Evolutionary conservation across 768 basidiomycete species (phyloP).

Genomic region (Tricholoma flavovirens): DNA sequence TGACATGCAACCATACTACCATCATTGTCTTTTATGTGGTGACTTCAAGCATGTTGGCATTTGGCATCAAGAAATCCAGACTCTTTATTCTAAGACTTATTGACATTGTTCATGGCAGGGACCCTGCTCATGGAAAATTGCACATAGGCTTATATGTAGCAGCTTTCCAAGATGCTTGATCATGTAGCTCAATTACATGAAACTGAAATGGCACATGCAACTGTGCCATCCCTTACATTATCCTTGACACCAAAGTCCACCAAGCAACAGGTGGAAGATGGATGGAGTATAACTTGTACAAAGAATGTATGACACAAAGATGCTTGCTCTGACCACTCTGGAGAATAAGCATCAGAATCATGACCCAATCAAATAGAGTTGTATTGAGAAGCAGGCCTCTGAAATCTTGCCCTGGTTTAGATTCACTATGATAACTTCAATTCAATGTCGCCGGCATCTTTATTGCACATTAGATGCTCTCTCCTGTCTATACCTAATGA

Average conservation of each 20-base stretch:
- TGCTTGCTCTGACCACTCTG: not conserved
- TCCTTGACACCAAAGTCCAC: not conserved
- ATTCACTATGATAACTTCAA: conserved; percentile 5
- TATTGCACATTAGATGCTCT: not conserved
- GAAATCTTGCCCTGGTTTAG: not conserved
- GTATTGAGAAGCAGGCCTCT: not conserved
- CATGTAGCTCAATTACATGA: not conserved
- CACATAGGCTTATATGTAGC: conserved; percentile 8
- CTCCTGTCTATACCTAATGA: not conserved
- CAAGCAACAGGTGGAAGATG: not conserved
- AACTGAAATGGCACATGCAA: not conserved
- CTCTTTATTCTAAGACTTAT: conserved; percentile 11
- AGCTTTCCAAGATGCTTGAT: conserved; percentile 7
- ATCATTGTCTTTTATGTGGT: conserved; percentile 11
- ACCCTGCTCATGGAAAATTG: conserved; percentile 9
- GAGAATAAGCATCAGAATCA: not conserved
- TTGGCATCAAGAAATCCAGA: conserved; percentile 9
- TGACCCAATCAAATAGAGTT: not conserved
- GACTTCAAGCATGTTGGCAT: conserved; percentile 11
- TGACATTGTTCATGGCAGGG: not conserved
- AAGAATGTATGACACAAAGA: not conserved
- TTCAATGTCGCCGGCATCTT: not conserved
- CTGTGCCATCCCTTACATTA: not conserved
- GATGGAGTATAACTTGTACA: not conserved
- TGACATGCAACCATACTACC: not conserved